A percentile compares a stretch with the other conserved stretches of the same genome.
Evolutionary conservation across 352 stramenopile genomes (phyloP).

Genomic region (Phytophthora nicotianae): DNA sequence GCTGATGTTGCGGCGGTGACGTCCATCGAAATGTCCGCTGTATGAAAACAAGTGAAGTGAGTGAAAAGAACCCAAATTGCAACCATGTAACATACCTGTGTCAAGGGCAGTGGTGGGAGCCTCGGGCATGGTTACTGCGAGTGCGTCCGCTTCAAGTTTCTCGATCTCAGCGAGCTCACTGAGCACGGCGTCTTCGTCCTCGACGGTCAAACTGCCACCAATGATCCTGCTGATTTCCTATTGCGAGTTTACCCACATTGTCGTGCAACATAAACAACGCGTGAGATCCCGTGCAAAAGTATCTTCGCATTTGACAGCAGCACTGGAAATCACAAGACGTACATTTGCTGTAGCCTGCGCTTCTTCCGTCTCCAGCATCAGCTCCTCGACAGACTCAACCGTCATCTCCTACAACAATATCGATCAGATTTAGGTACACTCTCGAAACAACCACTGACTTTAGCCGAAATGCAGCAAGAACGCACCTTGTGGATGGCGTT

Average conservation of each 20-base stretch:
- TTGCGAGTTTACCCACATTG: constrained; percentile 5
- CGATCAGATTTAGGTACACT: neutral
- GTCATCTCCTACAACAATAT: constrained; percentile 75
- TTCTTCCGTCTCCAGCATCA: constrained; percentile 91
- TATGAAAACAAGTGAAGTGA: neutral
- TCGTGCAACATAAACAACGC: constrained; percentile 2
- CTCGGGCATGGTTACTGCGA: constrained; percentile 65
- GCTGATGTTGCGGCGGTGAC: constrained; percentile 12
- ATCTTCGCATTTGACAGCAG: neutral
- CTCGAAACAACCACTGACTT: neutral
- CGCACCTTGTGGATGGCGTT: constrained; percentile 87
- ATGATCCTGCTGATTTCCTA: constrained; percentile 90
- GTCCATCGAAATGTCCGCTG: constrained; percentile 23
- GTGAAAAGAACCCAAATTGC: neutral
- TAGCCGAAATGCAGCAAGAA: neutral
- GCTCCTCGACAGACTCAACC: constrained; percentile 85
- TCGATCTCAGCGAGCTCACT: constrained; percentile 88
- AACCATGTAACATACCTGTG: constrained; percentile 43
- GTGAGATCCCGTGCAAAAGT: constrained; percentile 3
- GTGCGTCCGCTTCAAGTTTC: constrained; percentile 57
- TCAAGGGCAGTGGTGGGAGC: constrained; percentile 52
- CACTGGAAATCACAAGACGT: constrained; percentile 23
- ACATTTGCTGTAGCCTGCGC: constrained; percentile 79
- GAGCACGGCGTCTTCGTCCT: constrained; percentile 88
- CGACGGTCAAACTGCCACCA: constrained; percentile 70